Percentiles rank a stretch among this genome's conserved stretches.
These are phyloP conservation scores for Vachellia collinsii DNA, from an alignment of 306 rosid species.

Conservation along the genomic window DNA sequence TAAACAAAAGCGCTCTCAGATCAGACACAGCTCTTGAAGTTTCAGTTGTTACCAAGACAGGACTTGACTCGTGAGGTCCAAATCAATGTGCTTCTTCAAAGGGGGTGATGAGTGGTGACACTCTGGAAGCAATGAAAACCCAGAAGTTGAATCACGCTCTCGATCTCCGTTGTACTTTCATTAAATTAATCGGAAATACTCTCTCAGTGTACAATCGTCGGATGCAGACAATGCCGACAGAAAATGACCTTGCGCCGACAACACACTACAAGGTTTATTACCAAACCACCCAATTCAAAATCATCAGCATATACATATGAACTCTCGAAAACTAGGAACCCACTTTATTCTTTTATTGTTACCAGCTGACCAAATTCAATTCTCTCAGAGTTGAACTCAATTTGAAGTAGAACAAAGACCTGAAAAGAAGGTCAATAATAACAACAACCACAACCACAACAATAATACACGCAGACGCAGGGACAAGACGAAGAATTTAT, in stretches of 20 bases:
- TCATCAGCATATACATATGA: slow-evolving; percentile 29
- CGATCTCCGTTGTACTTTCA: slow-evolving; percentile 35
- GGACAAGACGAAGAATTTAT: background rate
- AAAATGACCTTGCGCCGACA: slow-evolving; percentile 83
- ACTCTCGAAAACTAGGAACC: slow-evolving; percentile 6
- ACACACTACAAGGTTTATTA: slow-evolving; percentile 40
- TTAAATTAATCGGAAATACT: slow-evolving; percentile 45
- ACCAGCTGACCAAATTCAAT: slow-evolving; percentile 42
- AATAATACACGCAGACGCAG: slow-evolving; percentile 7
- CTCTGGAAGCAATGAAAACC: slow-evolving; percentile 51
- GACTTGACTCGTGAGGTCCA: slow-evolving; percentile 29
- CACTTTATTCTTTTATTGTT: slow-evolving; percentile 34
- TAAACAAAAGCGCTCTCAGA: slow-evolving; percentile 33
- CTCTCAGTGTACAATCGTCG: slow-evolving; percentile 42
- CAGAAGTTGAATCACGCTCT: slow-evolving; percentile 39
- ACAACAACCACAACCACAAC: background rate
- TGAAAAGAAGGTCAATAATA: slow-evolving; percentile 21
- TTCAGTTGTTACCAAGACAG: slow-evolving; percentile 26
- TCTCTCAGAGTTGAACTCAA: slow-evolving; percentile 30
- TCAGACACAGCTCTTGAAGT: slow-evolving; percentile 33
- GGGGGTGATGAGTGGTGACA: slow-evolving; percentile 37
- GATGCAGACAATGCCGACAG: slow-evolving; percentile 72
- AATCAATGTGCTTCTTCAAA: slow-evolving; percentile 49
- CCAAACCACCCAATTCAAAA: slow-evolving; percentile 54
- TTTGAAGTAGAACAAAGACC: slow-evolving; percentile 6